phyloP scores from a whole-genome alignment of 2,329 filamentous ascomycete genomes.

The Hymenoscyphus linearis region DNA sequence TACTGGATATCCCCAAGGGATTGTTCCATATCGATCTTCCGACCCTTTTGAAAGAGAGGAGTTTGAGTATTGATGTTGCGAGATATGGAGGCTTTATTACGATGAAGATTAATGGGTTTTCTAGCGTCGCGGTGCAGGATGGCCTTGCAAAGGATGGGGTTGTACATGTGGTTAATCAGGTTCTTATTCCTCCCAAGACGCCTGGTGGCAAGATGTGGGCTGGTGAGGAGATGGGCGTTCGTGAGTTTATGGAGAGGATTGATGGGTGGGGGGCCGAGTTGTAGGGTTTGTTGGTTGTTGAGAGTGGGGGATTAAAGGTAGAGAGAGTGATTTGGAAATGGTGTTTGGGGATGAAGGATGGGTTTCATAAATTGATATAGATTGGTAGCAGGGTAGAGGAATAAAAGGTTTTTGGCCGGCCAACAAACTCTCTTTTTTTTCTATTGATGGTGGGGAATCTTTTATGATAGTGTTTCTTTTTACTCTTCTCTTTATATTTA shows the following conservation, averaged over 20 bases:
- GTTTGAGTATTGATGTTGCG: constrained; percentile 65
- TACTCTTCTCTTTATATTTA: too few species aligned
- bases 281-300: constrained; percentile 13
- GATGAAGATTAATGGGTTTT: constrained; percentile 72
- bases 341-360: background rate
- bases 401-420: too few species aligned
- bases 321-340: background rate
- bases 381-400: background rate
- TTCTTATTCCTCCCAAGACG: constrained; percentile 67
- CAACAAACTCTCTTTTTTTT: too few species aligned
- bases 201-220: constrained; percentile 34
- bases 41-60: constrained; percentile 63
- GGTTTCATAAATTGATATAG: too few species aligned
- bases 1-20: constrained; percentile 29
- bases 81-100: constrained; percentile 61
- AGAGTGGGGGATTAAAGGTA: background rate
- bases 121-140: constrained; percentile 61
- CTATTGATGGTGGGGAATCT: too few species aligned
- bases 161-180: constrained; percentile 67
- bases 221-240: constrained; percentile 49
- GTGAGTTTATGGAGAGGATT: constrained; percentile 49
- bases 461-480: too few species aligned
- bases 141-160: constrained; percentile 73
- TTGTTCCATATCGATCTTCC: constrained; percentile 62
- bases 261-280: constrained; percentile 17